Percentiles rank a stretch among this genome's conserved stretches.
Conservation (phyloP, 2,329 filamentous ascomycete genomes). For the Atkinsonella hypoxylon region DNA sequence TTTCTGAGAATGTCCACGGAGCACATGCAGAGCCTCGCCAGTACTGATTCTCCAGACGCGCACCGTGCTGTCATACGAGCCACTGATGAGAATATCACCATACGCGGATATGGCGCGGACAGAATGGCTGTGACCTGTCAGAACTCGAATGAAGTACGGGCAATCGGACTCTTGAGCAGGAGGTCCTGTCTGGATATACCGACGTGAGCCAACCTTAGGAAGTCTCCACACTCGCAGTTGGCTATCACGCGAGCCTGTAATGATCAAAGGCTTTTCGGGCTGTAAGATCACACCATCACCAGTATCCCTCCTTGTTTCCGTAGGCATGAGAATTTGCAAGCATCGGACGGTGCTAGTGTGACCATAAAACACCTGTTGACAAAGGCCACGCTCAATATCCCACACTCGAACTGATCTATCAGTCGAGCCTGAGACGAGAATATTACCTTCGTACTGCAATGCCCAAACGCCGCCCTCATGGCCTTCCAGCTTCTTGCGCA, state of each 20-base stretch:
- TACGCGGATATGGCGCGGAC: conserved; percentile 93
- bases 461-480: conserved; percentile 98
- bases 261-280: conserved; percentile 90
- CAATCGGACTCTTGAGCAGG: conserved; percentile 68
- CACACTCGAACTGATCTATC: conserved; percentile 98
- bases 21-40: conserved; percentile 71
- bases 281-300: conserved; percentile 74
- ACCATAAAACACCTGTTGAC: conserved; percentile 92
- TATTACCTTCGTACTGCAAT: conserved; percentile 89
- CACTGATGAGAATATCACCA: conserved; percentile 90
- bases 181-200: conserved; percentile 68
- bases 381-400: conserved; percentile 89
- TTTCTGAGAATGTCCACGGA: conserved; percentile 81
- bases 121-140: conserved; percentile 81
- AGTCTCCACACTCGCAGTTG: conserved; percentile 91
- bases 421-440: conserved; percentile 88
- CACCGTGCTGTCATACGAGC: conserved; percentile 91
- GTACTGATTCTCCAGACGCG: conserved; percentile 97
- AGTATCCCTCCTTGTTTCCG: conserved; percentile 56
- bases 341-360: conserved; percentile 96
- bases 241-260: conserved; percentile 91
- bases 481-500: conserved; percentile 73
- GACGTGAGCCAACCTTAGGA: conserved; percentile 64
- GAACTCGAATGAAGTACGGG: conserved; percentile 82
- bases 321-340: conserved; percentile 84